These are phyloP conservation scores for Entomortierella parvispora DNA, from an alignment of 192 early-diverging fungal genomes.

Conservation along the genomic window DNA sequence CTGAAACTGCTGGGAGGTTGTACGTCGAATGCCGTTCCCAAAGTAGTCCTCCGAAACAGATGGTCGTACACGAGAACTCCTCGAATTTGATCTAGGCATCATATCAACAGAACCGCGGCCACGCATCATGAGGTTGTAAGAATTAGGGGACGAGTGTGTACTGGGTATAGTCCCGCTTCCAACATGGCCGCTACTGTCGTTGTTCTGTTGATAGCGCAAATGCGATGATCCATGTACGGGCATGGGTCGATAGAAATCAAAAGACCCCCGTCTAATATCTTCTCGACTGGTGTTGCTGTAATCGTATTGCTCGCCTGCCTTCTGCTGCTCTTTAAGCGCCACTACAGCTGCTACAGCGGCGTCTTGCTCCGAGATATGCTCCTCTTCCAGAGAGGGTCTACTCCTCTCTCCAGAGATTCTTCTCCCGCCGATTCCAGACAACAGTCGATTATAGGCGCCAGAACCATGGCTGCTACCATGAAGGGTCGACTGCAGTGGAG, in stretches of 20 bases:
- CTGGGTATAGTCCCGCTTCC: background rate
- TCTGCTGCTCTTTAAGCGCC: constrained; percentile 29
- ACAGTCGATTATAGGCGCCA: constrained; percentile 24
- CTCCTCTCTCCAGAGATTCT: constrained; percentile 14
- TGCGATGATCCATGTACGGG: background rate
- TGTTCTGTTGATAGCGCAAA: constrained; percentile 13
- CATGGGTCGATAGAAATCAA: constrained; percentile 20
- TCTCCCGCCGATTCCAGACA: constrained; percentile 1
- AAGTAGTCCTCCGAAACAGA: constrained; percentile 28
- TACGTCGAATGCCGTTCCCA: constrained; percentile 6
- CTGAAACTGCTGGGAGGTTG: constrained; percentile 15
- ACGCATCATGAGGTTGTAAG: constrained; percentile 43
- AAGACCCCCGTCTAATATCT: constrained; percentile 26
- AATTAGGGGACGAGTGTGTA: constrained; percentile 16
- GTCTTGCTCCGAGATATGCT: constrained; percentile 43
- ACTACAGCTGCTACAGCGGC: constrained; percentile 38
- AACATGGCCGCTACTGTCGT: constrained; percentile 1
- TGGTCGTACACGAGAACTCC: constrained; percentile 17
- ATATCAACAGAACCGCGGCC: constrained; percentile 38
- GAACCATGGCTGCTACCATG: background rate
- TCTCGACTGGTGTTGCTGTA: constrained; percentile 21
- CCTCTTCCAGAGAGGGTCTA: constrained; percentile 35
- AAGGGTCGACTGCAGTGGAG: constrained; percentile 6
- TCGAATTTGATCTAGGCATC: constrained; percentile 25
- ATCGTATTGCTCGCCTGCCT: background rate